phyloP scores from a whole-genome alignment of 805 yeast genomes.

The Cyberlindnera nakhonratchasimensis region DNA sequence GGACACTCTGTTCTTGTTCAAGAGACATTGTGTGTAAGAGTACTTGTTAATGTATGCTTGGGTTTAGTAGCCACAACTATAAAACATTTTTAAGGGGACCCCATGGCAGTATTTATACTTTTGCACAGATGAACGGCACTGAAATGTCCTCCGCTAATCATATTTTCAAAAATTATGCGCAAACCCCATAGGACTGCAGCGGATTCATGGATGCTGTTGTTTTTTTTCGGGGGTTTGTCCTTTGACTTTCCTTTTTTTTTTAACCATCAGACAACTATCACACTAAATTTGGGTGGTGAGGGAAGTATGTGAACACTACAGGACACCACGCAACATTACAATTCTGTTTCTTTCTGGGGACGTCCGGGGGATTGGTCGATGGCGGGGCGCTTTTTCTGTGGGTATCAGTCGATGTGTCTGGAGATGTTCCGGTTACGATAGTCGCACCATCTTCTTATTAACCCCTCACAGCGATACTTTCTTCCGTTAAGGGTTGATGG shows the following conservation, averaged over 20 bases:
- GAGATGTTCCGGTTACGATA: conserved; percentile 3
- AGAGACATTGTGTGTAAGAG: conserved; percentile 12
- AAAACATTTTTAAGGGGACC: background rate
- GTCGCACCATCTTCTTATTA: background rate
- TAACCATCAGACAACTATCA: background rate
- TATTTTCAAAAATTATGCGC: too few relatives aligned
- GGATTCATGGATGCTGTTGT: too few relatives aligned
- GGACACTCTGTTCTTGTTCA: conserved; percentile 14
- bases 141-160: conserved; percentile 9
- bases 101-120: conserved; percentile 1
- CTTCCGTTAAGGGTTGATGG: too few relatives aligned
- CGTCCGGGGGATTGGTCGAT: too few relatives aligned
- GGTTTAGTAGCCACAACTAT: background rate
- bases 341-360: background rate
- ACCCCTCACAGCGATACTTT: too few relatives aligned
- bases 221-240: too few relatives aligned
- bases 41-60: background rate
- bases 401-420: conserved; percentile 1
- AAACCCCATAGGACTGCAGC: conserved; percentile 15
- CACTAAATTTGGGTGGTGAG: too few relatives aligned
- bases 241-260: background rate
- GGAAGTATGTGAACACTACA: too few relatives aligned
- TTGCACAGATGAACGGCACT: background rate
- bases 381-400: too few relatives aligned
- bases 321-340: background rate